These are phyloP conservation scores for Tuctoria greenei DNA, from an alignment of 176 grass and related monocot genomes.

Conservation along the genomic window DNA sequence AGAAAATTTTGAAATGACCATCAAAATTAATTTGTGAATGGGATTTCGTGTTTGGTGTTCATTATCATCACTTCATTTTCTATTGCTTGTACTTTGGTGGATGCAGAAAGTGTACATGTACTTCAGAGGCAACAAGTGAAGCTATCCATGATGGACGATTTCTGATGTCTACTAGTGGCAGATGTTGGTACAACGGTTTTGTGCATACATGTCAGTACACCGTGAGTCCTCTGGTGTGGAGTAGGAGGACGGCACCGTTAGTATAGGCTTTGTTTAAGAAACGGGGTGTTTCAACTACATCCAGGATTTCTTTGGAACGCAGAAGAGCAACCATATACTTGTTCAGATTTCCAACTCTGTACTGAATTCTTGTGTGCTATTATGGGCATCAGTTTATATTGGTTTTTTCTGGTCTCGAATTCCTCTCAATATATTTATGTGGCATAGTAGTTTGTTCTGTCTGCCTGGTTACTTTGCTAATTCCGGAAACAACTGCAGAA, in stretches of 20 bases:
- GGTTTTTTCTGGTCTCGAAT: too few relatives aligned
- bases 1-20: not conserved
- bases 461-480: too few relatives aligned
- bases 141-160: not conserved
- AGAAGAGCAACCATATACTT: not conserved
- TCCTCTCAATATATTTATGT: too few relatives aligned
- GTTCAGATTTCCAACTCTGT: not conserved
- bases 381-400: not conserved
- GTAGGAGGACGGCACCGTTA: not conserved
- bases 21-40: not conserved
- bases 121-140: conserved; percentile 84
- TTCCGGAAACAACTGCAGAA: too few relatives aligned
- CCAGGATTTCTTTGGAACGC: not conserved
- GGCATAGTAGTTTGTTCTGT: too few relatives aligned
- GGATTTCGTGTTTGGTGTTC: not conserved
- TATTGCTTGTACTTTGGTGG: conserved; percentile 17
- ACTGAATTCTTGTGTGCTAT: not conserved
- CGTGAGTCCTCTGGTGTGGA: conserved; percentile 21
- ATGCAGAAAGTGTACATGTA: conserved; percentile 87
- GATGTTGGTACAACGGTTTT: conserved; percentile 18
- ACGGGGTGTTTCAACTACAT: conserved; percentile 12
- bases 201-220: conserved; percentile 34
- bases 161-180: conserved; percentile 7
- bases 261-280: conserved; percentile 6
- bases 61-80: not conserved